phyloP scores from a whole-genome alignment of 2,329 filamentous ascomycete genomes.

The Paraconiothyrium sp. region DNA sequence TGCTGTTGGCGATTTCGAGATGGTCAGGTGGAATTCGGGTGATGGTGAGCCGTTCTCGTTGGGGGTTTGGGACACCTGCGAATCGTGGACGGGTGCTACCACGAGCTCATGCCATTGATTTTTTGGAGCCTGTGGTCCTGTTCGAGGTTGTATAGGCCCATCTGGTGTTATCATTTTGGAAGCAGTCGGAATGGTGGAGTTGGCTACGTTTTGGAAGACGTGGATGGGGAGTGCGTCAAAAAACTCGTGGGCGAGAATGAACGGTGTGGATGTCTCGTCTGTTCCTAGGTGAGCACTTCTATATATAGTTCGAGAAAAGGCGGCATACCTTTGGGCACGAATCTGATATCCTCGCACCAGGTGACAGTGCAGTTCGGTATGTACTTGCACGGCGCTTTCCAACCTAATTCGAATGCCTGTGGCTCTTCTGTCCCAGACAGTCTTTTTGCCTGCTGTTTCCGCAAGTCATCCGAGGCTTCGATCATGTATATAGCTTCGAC shows the following conservation, averaged over 20 bases:
- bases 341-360: slow-evolving; percentile 89
- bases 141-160: slow-evolving; percentile 56
- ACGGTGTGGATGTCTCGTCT: slow-evolving; percentile 78
- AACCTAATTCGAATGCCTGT: slow-evolving; percentile 76
- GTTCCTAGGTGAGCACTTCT: slow-evolving; percentile 28
- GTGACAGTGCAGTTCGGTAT: slow-evolving; percentile 74
- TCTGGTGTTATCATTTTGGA: slow-evolving; percentile 60
- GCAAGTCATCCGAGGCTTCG: slow-evolving; percentile 85
- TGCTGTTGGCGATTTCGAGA: slow-evolving; percentile 78
- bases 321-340: slow-evolving; percentile 74
- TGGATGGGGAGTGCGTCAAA: slow-evolving; percentile 98
- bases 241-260: slow-evolving; percentile 97
- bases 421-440: slow-evolving; percentile 79
- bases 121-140: slow-evolving; percentile 44
- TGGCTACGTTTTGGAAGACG: slow-evolving; percentile 80
- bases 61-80: slow-evolving; percentile 21
- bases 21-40: slow-evolving; percentile 87
- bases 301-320: slow-evolving; percentile 10
- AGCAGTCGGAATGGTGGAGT: slow-evolving; percentile 49
- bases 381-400: slow-evolving; percentile 79
- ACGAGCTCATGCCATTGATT: slow-evolving; percentile 57
- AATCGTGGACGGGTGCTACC: slow-evolving; percentile 52
- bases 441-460: slow-evolving; percentile 79
- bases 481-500: slow-evolving; percentile 93
- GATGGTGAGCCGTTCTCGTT: slow-evolving; percentile 32